Conservation (phyloP, 768 basidiomycete species). For the Russula brevipes region DNA sequence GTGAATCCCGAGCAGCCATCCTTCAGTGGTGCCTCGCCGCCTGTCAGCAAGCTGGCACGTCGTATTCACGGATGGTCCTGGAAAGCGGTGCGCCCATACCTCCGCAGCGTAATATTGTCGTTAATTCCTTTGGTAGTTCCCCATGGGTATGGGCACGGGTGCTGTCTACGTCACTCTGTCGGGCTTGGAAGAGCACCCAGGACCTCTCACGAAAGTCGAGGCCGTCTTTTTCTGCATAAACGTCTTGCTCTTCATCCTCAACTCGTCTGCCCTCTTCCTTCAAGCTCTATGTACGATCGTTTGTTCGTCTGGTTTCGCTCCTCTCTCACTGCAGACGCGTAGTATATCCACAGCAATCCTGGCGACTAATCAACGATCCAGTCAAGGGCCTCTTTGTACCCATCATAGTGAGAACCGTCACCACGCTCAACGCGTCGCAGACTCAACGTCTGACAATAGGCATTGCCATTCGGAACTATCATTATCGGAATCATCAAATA, state of each 20-base stretch:
- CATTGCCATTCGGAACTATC: slow-evolving; percentile 46
- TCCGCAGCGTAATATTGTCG: neutral
- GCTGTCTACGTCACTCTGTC: too few relatives aligned
- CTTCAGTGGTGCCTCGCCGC: neutral
- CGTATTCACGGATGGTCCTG: too few relatives aligned
- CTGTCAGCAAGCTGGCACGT: slow-evolving; percentile 34
- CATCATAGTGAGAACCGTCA: slow-evolving; percentile 30
- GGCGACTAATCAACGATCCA: slow-evolving; percentile 40
- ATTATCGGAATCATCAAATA: slow-evolving; percentile 47
- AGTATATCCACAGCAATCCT: slow-evolving; percentile 45
- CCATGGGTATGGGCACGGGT: slow-evolving; percentile 47
- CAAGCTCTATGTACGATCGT: slow-evolving; percentile 39
- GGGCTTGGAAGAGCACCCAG: slow-evolving; percentile 35
- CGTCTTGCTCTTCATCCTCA: slow-evolving; percentile 41
- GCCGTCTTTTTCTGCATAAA: slow-evolving; percentile 45
- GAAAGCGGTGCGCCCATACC: slow-evolving; percentile 37
- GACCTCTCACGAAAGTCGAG: slow-evolving; percentile 35
- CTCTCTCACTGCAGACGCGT: neutral
- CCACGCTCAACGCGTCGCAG: neutral
- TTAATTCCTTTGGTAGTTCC: slow-evolving; percentile 36
- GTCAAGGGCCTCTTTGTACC: slow-evolving; percentile 43
- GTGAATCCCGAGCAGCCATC: neutral
- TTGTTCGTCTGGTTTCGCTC: neutral
- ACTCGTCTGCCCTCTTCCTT: slow-evolving; percentile 39
- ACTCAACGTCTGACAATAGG: slow-evolving; percentile 28